Evolutionary conservation across 441 rosid genomes (phyloP).

Genomic region (Croton setiger): DNA sequence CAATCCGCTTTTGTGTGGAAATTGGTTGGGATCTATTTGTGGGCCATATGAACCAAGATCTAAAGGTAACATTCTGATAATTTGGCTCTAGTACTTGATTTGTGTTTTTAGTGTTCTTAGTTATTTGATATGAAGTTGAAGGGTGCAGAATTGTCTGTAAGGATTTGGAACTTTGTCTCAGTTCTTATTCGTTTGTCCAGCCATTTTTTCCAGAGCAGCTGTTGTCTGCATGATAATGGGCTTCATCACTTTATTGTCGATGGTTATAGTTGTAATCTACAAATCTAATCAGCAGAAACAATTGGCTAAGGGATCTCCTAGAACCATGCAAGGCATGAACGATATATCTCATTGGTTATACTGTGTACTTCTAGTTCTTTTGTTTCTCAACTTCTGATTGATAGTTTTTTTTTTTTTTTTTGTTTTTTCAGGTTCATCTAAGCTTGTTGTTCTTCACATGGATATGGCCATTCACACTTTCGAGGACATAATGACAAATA

Average conservation of each 20-base stretch:
- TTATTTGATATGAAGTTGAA: neutral
- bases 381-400: neutral
- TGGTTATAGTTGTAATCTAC: conserved; percentile 54
- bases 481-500: conserved; percentile 83
- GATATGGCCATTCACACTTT: conserved; percentile 90
- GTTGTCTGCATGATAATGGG: conserved; percentile 66
- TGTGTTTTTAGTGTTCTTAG: neutral
- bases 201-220: conserved; percentile 54
- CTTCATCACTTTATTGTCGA: conserved; percentile 43
- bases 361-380: too few species aligned
- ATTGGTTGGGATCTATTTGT: conserved; percentile 83
- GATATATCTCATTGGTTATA: neutral
- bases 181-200: conserved; percentile 22
- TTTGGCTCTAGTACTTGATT: neutral
- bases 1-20: conserved; percentile 72
- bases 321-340: conserved; percentile 39
- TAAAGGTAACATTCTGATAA: conserved; percentile 38
- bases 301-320: conserved; percentile 28
- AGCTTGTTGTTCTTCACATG: conserved; percentile 93
- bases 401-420: neutral
- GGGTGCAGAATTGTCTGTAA: neutral
- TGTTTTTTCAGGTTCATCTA: conserved; percentile 54
- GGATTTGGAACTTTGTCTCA: neutral
- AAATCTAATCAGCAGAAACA: conserved; percentile 57
- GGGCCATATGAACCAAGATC: conserved; percentile 48